Evolutionary conservation across 164 flowering plant species (phyloP).

Genomic region (Stephania cephalantha): DNA sequence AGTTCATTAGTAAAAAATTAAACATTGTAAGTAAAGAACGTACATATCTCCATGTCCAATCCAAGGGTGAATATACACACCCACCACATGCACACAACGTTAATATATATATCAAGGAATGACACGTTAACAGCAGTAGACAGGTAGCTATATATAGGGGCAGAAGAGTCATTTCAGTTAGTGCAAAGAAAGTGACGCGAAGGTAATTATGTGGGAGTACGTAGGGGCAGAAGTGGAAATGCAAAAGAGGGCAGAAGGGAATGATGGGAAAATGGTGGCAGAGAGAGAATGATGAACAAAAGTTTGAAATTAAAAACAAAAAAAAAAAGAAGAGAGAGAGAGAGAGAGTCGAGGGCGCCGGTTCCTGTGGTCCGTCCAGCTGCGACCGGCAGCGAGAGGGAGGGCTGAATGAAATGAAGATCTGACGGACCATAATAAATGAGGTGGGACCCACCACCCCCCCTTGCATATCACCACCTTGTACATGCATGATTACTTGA

Average conservation of each 20-base stretch:
- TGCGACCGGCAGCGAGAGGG: background rate
- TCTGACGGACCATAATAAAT: background rate
- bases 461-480: too few species aligned
- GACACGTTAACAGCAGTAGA: constrained; percentile 2
- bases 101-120: constrained; percentile 2
- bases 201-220: background rate
- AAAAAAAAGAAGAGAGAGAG: background rate
- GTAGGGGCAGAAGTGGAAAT: constrained; percentile 4
- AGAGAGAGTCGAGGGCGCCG: constrained; percentile 25
- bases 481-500: too few species aligned
- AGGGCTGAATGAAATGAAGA: background rate
- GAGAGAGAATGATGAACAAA: constrained; percentile 17
- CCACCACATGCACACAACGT: too few species aligned
- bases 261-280: constrained; percentile 21
- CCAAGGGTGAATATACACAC: background rate
- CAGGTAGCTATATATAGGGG: background rate
- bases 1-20: too few species aligned
- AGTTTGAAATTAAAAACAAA: background rate
- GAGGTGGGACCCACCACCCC: background rate
- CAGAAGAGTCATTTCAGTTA: background rate
- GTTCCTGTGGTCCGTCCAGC: constrained; percentile 10
- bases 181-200: too few species aligned
- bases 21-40: background rate
- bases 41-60: background rate
- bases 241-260: constrained; percentile 1